These are phyloP conservation scores for Exsudoporus frostii DNA, from an alignment of 768 basidiomycete species.

Conservation along the genomic window DNA sequence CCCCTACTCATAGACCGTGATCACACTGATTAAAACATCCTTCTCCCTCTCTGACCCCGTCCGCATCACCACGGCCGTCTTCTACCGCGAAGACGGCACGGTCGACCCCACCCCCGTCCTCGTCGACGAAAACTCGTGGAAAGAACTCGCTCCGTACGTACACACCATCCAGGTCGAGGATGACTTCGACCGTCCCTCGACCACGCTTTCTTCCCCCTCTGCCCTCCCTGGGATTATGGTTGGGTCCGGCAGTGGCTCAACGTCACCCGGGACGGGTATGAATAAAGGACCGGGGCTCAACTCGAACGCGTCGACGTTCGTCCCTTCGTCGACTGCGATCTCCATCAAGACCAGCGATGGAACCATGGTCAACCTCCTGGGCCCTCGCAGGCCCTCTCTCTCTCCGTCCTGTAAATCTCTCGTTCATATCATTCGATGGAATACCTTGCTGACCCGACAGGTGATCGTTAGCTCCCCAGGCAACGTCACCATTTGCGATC, in stretches of 20 bases:
- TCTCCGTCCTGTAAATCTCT: conserved; percentile 25
- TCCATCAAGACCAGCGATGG: conserved; percentile 23
- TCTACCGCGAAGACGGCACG: conserved; percentile 31
- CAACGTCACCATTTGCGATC: conserved; percentile 26
- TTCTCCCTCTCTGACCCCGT: conserved; percentile 19
- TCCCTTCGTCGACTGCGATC: conserved; percentile 17
- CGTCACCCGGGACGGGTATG: not conserved
- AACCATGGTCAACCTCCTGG: conserved; percentile 11
- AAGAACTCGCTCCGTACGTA: conserved; percentile 30
- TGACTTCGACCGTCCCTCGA: conserved; percentile 18
- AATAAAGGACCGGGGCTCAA: conserved; percentile 12
- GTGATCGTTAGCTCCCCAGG: conserved; percentile 18
- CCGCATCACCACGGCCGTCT: conserved; percentile 21
- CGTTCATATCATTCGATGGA: too few relatives aligned
- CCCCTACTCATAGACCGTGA: conserved; percentile 19
- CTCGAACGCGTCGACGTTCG: conserved; percentile 24
- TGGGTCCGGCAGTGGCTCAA: not conserved
- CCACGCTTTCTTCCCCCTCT: conserved; percentile 8
- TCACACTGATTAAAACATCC: conserved; percentile 23
- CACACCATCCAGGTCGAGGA: conserved; percentile 33
- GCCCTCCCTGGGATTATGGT: not conserved
- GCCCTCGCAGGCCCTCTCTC: conserved; percentile 16
- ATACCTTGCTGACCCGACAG: not conserved
- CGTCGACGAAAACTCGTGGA: conserved; percentile 33
- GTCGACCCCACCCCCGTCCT: conserved; percentile 22